Evolutionary conservation across 2,329 filamentous ascomycete species (phyloP).

Genomic region (Lecanicillium sp.): DNA sequence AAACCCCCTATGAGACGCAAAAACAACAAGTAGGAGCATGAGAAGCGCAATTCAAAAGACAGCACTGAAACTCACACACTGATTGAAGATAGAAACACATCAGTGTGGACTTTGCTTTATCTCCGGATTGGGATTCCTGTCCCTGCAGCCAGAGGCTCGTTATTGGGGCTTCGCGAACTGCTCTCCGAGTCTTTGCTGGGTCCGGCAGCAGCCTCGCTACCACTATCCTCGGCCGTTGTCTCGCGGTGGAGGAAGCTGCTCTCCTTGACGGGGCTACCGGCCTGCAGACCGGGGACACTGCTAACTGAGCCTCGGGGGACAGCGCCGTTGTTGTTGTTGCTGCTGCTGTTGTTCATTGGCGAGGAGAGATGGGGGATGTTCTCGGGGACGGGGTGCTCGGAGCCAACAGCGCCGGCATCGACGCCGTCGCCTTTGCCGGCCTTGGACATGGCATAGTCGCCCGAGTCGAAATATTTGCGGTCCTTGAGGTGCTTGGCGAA

Average conservation of each 20-base stretch:
- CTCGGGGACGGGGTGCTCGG: conserved; percentile 88
- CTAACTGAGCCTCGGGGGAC: conserved; percentile 17
- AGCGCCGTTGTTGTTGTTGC: conserved; percentile 19
- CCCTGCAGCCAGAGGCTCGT: conserved; percentile 5
- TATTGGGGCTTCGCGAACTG: conserved; percentile 11
- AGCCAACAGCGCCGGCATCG: conserved; percentile 87
- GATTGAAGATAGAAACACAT: conserved; percentile 3
- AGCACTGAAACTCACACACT: too few relatives aligned
- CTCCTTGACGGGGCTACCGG: conserved; percentile 83
- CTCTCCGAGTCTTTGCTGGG: conserved; percentile 34
- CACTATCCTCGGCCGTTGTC: conserved; percentile 54
- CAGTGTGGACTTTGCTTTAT: conserved; percentile 25
- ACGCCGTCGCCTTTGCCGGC: conserved; percentile 93
- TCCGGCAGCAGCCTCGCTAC: conserved; percentile 22
- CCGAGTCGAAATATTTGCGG: conserved; percentile 97
- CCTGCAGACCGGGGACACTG: conserved; percentile 41
- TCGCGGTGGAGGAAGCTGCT: conserved; percentile 78
- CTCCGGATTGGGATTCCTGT: conserved; percentile 52
- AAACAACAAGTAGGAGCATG: too few relatives aligned
- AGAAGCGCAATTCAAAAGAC: too few relatives aligned
- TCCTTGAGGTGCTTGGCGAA: conserved; percentile 98
- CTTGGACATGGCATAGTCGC: conserved; percentile 93
- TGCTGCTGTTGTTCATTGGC: conserved; percentile 37
- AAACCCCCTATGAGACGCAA: too few relatives aligned
- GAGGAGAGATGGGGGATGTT: conserved; percentile 87